Evolutionary conservation across 768 basidiomycete species (phyloP), one percentile per base, ranked within the genome.

Genomic region (Pisolithus orientalis): DNA sequence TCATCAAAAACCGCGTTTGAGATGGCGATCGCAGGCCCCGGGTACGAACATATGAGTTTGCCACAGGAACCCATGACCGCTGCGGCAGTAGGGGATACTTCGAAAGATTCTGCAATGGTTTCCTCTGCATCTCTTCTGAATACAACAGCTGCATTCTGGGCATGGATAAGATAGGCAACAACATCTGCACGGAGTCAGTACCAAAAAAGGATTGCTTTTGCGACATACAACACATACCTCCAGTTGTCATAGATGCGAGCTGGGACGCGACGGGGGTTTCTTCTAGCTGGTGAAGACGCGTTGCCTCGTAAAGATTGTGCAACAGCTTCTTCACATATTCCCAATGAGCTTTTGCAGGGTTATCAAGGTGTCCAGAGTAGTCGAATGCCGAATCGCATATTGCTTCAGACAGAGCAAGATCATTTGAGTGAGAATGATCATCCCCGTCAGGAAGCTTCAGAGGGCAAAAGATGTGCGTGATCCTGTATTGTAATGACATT

Each of bases 111-210:
- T 47, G 70, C 70, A 16, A 64, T 51, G 2, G 69, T 66, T 6
- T 53, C 43, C 4, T 50, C 39, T 4, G 56, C 49, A 24, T 44
- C 38, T 48, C 60, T 61, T 45, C 68, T 68, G 27, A 75, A 39
- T 14, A 79, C 62, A 5, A 78, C 32, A 16, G 64, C 75, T 2
- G 76, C 72, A 47, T 76, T 75, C 49, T 77, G 77, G 5, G 62
- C 62, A n/a, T 61, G 64, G 21, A 79, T 64, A 10, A 66, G 66
- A 39, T 77, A 59, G 11, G 62, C 59, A 6, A 74, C 44, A n/a
- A 65, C 58, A 50, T 71, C 76, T 78, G 39, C 0, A 4, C 21
- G 27, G 17, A 40, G 13, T 58, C 14, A 56, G 34, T 11, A 37
- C 4, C 13, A 21, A 10, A 24, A 1, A 13, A 17, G 2, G 6